Evolutionary conservation across 2,329 filamentous ascomycete genomes (phyloP).

Genomic region (Mycosphaerella arachidis): DNA sequence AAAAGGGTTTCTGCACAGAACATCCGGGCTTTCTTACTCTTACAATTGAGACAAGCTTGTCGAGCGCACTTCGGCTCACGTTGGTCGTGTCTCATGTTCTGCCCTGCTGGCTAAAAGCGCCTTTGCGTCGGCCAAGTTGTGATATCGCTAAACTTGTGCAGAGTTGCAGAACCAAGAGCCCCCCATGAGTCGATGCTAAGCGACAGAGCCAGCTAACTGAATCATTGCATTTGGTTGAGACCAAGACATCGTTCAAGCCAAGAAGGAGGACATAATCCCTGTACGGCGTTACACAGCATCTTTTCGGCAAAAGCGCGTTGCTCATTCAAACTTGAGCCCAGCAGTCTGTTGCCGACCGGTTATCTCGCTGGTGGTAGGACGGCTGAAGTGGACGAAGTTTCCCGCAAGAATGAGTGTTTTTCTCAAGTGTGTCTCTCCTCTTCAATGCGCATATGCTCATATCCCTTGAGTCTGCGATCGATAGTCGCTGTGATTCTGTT

Average conservation of each 20-base stretch:
- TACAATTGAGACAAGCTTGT: slow-evolving; percentile 10
- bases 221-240: background rate
- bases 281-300: background rate
- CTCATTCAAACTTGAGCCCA: background rate
- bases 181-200: background rate
- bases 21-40: slow-evolving; percentile 9
- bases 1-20: slow-evolving; percentile 5
- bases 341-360: background rate
- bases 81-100: slow-evolving; percentile 2
- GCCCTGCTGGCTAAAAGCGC: background rate
- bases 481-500: too few species aligned
- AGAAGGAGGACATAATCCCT: background rate
- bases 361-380: too few species aligned
- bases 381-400: too few species aligned
- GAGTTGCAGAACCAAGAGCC: background rate
- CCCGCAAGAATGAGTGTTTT: too few species aligned
- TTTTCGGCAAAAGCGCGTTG: background rate
- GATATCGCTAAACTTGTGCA: background rate
- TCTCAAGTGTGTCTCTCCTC: too few species aligned
- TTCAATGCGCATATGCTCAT: too few species aligned
- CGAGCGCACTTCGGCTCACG: slow-evolving; percentile 6
- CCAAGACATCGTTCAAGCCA: background rate
- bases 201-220: background rate
- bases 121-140: background rate
- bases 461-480: too few species aligned